Evolutionary conservation across 2,329 filamentous ascomycete species (phyloP), one percentile per base, ranked within the genome.

Genomic region (Epichloe sibirici): DNA sequence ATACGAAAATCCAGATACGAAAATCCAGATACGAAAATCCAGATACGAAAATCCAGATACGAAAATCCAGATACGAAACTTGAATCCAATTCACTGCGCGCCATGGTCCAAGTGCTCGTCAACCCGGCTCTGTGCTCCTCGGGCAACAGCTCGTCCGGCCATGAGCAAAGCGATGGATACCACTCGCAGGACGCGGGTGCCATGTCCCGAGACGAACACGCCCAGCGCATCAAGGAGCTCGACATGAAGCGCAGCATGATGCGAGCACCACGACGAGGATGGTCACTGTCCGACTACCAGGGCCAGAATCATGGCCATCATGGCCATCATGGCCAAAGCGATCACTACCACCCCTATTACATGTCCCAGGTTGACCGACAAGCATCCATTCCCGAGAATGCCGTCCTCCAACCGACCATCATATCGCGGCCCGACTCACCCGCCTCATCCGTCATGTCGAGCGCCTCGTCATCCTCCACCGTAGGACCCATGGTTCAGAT

Each of bases 281-380:
- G 72, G 62, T 74, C 74, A 35, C 67, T 73, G 60, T 69, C 71
- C 44, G 72, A 76, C 42, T 73, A 72, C 50, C 67, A 69, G 49
- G 64, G 64, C 45, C 63, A 65, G 17, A 49, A 64, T 58, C 44
- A 59, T 59, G 40, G 35, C 47, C 45, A 47, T 44, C 25, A 49
- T 43, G 40, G 35, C 47, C 45, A 47, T 44, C 25, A 49, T 38
- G 47, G 21, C 28, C 12, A 23, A 35, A 12, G 9, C 21, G 28
- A 23, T 40, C 34, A 55, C n/a, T 21, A 51, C 15, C 38, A 51
- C 25, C 53, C 45, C 21, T 40, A 53, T 45, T 50, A 51, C 47
- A 52, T 60, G 13, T 52, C 61, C 9, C 61, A 62, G 13, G 48
- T 63, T 37, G 60, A 62, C 13, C 61, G 57, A 17, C 61, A 66